Evolutionary conservation across 208 protist species (phyloP), one percentile per base, ranked within the genome.

Genomic region (Blastocrithidia nonstop): DNA sequence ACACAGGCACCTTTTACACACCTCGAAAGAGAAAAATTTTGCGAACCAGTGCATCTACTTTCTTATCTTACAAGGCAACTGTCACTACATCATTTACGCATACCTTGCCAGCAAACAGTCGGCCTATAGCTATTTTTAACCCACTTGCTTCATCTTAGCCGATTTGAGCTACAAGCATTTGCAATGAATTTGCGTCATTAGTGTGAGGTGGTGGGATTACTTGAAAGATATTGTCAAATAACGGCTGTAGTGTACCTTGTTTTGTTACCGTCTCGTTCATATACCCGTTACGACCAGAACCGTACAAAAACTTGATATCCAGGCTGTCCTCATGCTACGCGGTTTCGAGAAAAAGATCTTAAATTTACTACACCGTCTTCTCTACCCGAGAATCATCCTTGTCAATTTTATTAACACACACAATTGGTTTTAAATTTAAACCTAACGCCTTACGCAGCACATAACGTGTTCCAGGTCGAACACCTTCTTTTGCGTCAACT

Each of bases 361-460:
- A 91, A 6, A 98, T 61, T 23, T 94, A 88, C 51, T 87, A 70
- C 44, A 96, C 89, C 1, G 95, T 95, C 55, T 92, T 81, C 20
- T 61, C 68, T 53, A 96, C 92, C 46, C 73, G 61, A 15, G 72
- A 61, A 41, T 88, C 82, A 27, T 95, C 86, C 58, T 92, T 88
- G 66, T 97, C 95, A 47, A 97, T 93, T 57, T 99, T 99, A 65
- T 99, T 99, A 20, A 99, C 47, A 25, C 97, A 95, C 8, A 99
- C 95, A 48, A 98, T 94, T 8, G 96, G 88, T 28, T 70, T 83
- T n/a, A 98, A 67, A 36, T 90, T 82, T 2, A 91, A 57, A 16
- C 68, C 35, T 7, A 99, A 78, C 0, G 96, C 94, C 71, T 99
- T 99, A n/a, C 72, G 80, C 24, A 98, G 72, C 23, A 99, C 96